phyloP scores from a whole-genome alignment of 2,329 filamentous ascomycete species.

The Fusarium kyushuense region DNA sequence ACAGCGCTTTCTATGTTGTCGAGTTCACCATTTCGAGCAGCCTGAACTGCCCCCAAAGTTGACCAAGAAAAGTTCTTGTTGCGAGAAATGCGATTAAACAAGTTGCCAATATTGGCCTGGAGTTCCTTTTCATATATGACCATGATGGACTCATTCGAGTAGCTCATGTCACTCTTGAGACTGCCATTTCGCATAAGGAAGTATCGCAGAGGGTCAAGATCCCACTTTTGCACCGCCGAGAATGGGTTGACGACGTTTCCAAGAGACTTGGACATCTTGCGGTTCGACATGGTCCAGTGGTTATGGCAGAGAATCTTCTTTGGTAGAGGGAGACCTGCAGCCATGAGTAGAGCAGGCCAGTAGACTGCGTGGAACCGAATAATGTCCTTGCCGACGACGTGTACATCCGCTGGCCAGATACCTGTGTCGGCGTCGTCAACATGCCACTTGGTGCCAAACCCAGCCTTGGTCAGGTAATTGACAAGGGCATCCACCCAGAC shows the following conservation, averaged over 20 bases:
- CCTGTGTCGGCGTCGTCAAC: slow-evolving; percentile 71
- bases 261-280: slow-evolving; percentile 96
- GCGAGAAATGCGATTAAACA: slow-evolving; percentile 77
- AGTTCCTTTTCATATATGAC: slow-evolving; percentile 83
- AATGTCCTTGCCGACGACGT: slow-evolving; percentile 97
- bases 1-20: slow-evolving; percentile 1
- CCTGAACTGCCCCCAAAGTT: slow-evolving; percentile 67
- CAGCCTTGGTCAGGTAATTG: slow-evolving; percentile 90
- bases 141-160: slow-evolving; percentile 82
- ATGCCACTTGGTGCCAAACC: slow-evolving; percentile 74
- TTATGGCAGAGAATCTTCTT: slow-evolving; percentile 87
- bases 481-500: slow-evolving; percentile 97
- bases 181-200: slow-evolving; percentile 87
- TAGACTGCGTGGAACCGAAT: slow-evolving; percentile 96
- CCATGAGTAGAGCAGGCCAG: slow-evolving; percentile 97
- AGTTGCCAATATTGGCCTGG: slow-evolving; percentile 82
- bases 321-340: slow-evolving; percentile 82
- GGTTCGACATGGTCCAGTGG: slow-evolving; percentile 92
- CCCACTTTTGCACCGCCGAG: slow-evolving; percentile 89
- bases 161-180: slow-evolving; percentile 82
- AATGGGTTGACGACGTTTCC: slow-evolving; percentile 97
- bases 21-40: slow-evolving; percentile 47
- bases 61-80: slow-evolving; percentile 73
- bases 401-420: slow-evolving; percentile 91
- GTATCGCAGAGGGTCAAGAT: slow-evolving; percentile 87